Evolutionary conservation across 2,329 filamentous ascomycete genomes (phyloP).

Genomic region (Raffaelea arxii): DNA sequence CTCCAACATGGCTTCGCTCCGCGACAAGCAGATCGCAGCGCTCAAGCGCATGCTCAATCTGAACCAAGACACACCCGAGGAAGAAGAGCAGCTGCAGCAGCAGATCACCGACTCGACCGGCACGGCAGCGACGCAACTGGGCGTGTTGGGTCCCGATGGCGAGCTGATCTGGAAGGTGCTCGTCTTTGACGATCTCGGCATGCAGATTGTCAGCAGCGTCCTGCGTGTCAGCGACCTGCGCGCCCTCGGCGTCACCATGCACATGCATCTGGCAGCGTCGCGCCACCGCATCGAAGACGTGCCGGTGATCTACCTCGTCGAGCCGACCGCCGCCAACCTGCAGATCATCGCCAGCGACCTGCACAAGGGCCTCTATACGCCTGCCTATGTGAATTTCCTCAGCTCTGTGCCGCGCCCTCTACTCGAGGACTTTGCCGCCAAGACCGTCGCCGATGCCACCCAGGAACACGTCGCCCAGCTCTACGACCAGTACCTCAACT

Average conservation of each 20-base stretch:
- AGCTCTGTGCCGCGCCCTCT: constrained; percentile 84
- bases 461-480: constrained; percentile 69
- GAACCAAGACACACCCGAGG: constrained; percentile 57
- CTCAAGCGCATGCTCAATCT: constrained; percentile 94
- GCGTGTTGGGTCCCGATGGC: constrained; percentile 77
- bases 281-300: constrained; percentile 93
- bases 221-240: constrained; percentile 87
- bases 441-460: constrained; percentile 75
- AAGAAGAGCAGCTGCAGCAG: constrained; percentile 45
- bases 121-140: too few relatives aligned
- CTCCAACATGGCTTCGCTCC: constrained; percentile 11
- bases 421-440: constrained; percentile 86
- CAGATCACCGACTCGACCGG: too few relatives aligned
- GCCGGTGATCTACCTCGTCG: constrained; percentile 90
- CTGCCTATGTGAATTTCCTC: constrained; percentile 94
- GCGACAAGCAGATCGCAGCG: constrained; percentile 25
- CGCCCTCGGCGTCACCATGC: constrained; percentile 91
- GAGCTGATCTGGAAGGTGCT: constrained; percentile 97
- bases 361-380: constrained; percentile 77
- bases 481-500: constrained; percentile 95
- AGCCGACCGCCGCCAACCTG: constrained; percentile 74
- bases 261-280: constrained; percentile 75
- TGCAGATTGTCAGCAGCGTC: constrained; percentile 95
- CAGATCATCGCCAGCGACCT: constrained; percentile 78
- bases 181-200: constrained; percentile 82